Conservation (phyloP, 1,284 basidiomycete genomes). For the Naganishia cerealis region DNA sequence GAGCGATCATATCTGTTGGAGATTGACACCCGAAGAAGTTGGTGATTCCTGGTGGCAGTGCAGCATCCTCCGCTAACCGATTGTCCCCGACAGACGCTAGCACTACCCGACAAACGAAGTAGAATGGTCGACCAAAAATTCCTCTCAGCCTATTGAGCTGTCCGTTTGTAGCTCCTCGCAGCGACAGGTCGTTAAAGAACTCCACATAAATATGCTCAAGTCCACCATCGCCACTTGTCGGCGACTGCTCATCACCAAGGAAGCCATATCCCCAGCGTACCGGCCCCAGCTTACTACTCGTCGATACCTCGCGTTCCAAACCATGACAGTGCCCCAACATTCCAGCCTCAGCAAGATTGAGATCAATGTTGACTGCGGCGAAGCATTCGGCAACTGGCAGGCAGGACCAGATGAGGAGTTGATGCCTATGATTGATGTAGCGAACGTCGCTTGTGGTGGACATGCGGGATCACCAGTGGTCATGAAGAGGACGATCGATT, state of each 20-base stretch:
- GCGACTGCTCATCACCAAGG: neutral
- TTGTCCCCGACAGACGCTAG: neutral
- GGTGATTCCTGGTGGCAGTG: neutral
- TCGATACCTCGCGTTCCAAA: slow-evolving; percentile 3
- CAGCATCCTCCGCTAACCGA: neutral
- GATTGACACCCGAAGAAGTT: neutral
- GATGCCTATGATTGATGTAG: slow-evolving; percentile 37
- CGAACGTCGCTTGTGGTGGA: slow-evolving; percentile 49
- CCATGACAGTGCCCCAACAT: slow-evolving; percentile 20
- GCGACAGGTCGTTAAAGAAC: neutral
- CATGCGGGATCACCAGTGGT: slow-evolving; percentile 49
- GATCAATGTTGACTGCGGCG: slow-evolving; percentile 48
- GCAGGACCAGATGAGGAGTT: slow-evolving; percentile 50
- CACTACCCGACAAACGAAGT: neutral
- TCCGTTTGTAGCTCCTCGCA: neutral
- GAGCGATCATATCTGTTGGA: neutral
- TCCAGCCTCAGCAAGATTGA: slow-evolving; percentile 34
- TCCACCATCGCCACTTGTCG: neutral
- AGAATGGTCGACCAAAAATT: neutral
- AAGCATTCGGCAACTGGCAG: slow-evolving; percentile 46
- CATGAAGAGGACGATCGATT: slow-evolving; percentile 46
- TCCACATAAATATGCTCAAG: slow-evolving; percentile 12
- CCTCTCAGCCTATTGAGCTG: neutral
- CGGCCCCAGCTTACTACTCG: neutral
- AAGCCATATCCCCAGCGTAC: neutral